phyloP scores from a whole-genome alignment of 148 eudicot species.

The Chenopodium quinoa region DNA sequence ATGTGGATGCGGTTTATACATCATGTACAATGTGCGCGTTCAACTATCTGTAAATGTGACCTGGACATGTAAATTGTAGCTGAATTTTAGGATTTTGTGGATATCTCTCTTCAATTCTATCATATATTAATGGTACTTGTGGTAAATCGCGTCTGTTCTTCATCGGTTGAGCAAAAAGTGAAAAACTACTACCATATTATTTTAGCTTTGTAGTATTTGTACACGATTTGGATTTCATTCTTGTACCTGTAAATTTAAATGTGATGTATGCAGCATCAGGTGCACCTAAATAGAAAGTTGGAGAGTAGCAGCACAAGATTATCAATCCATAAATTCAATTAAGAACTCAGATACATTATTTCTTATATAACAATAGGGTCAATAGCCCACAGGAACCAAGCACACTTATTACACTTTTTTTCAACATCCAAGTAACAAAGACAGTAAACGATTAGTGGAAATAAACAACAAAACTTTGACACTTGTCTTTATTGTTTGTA shows the following conservation, averaged over 20 bases:
- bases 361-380: background rate
- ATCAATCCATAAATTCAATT: background rate
- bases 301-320: background rate
- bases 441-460: background rate
- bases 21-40: too few relatives aligned
- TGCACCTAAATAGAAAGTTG: background rate
- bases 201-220: too few relatives aligned
- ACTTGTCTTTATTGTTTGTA: background rate
- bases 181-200: too few relatives aligned
- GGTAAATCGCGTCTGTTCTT: background rate
- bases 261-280: background rate
- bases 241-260: background rate
- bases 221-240: background rate
- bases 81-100: too few relatives aligned
- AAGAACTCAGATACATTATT: background rate
- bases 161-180: too few relatives aligned
- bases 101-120: background rate
- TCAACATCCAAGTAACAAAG: background rate
- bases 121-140: background rate
- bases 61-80: too few relatives aligned
- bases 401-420: background rate
- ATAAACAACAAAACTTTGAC: background rate
- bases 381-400: background rate
- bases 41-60: too few relatives aligned
- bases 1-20: too few relatives aligned